These are phyloP conservation scores for Pseudonitzschia multistriata DNA, from an alignment of 108 stramenopile genomes.

Conservation along the genomic window DNA sequence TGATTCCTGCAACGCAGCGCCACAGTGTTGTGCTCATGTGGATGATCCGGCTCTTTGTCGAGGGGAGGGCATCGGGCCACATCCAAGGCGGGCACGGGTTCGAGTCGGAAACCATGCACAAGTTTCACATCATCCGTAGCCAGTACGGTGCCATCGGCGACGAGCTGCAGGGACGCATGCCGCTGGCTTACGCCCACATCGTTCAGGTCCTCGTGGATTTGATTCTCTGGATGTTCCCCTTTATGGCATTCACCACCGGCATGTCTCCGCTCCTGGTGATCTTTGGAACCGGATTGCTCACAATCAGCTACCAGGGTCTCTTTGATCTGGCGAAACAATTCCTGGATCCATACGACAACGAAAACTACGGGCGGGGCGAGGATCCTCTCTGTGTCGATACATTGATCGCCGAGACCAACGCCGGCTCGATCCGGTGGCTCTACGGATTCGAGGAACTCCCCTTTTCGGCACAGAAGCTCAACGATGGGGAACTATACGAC, in stretches of 20 bases:
- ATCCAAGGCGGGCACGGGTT: conserved; percentile 79
- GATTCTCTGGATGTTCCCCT: conserved; percentile 85
- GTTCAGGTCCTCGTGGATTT: conserved; percentile 79
- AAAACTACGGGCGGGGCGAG: conserved; percentile 86
- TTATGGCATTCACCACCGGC: conserved; percentile 76
- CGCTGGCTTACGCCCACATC: conserved; percentile 90
- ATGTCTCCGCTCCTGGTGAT: conserved; percentile 78
- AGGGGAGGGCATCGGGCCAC: conserved; percentile 74
- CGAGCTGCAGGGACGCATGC: conserved; percentile 85
- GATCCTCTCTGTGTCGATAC: conserved; percentile 89
- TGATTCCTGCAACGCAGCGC: conserved; percentile 81
- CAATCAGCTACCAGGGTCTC: conserved; percentile 84
- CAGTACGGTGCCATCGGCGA: conserved; percentile 87
- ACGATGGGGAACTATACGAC: conserved; percentile 68
- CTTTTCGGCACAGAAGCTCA: conserved; percentile 47
- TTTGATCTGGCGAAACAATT: conserved; percentile 92
- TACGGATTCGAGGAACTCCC: conserved; percentile 77
- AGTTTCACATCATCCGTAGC: conserved; percentile 80
- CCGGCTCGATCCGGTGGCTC: conserved; percentile 81
- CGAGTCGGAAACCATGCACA: conserved; percentile 84
- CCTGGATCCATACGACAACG: conserved; percentile 91
- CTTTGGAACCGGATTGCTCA: conserved; percentile 75
- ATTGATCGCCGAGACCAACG: conserved; percentile 86
- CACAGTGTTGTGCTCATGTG: conserved; percentile 87
- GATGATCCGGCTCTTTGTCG: conserved; percentile 78